A percentile compares a stretch with the other conserved stretches of the same genome.
phyloP scores from a whole-genome alignment of 495 filamentous ascomycete genomes.

The Aspergillus asperescens region DNA sequence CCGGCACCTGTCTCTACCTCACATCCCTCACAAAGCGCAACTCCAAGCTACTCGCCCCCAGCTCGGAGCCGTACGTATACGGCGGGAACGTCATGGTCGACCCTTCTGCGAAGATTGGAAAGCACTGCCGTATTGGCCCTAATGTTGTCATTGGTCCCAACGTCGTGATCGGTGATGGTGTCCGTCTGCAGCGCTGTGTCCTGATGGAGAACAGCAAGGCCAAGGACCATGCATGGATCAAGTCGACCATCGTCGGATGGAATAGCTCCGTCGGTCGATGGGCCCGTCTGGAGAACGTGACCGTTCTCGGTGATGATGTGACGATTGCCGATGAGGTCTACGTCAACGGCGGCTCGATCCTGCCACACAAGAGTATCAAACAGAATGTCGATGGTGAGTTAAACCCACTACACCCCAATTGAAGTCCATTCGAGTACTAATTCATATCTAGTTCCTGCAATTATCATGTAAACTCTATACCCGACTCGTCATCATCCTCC shows the following conservation, averaged over 20 bases:
- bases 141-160: slow-evolving; percentile 97
- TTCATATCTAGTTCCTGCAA: slow-evolving; percentile 58
- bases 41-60: slow-evolving; percentile 74
- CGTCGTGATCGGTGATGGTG: slow-evolving; percentile 91
- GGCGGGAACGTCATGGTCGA: slow-evolving; percentile 97
- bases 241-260: slow-evolving; percentile 99
- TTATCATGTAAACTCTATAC: slow-evolving; percentile 67
- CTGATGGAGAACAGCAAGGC: slow-evolving; percentile 84
- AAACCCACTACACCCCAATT: background rate
- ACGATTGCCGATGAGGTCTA: slow-evolving; percentile 98
- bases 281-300: slow-evolving; percentile 96
- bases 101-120: slow-evolving; percentile 91
- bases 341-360: slow-evolving; percentile 92
- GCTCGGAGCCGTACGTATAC: slow-evolving; percentile 75
- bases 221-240: slow-evolving; percentile 99
- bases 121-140: slow-evolving; percentile 96
- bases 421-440: background rate
- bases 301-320: slow-evolving; percentile 97
- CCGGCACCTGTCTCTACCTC: slow-evolving; percentile 94
- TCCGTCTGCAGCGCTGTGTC: slow-evolving; percentile 90
- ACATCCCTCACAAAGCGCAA: slow-evolving; percentile 89
- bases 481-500: slow-evolving; percentile 4
- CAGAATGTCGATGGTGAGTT: slow-evolving; percentile 83
- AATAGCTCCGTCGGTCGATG: slow-evolving; percentile 94
- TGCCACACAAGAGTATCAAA: slow-evolving; percentile 99